These are phyloP conservation scores for Fistulinella staudtii DNA, from an alignment of 1,284 basidiomycete species.

Conservation along the genomic window DNA sequence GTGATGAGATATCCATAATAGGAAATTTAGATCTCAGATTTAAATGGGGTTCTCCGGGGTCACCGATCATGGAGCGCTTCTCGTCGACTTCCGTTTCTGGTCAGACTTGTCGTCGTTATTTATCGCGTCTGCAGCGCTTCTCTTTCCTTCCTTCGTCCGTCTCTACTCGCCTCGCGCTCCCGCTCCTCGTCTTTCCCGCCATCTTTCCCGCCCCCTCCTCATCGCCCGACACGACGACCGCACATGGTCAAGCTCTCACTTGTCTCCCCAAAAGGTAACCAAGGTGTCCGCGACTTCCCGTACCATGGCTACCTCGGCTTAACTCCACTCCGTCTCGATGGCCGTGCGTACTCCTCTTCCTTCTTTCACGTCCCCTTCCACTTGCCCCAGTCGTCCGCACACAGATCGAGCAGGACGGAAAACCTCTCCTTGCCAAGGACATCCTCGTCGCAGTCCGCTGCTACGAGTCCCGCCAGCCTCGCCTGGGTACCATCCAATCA, in stretches of 20 bases:
- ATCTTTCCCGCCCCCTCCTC: slow-evolving; percentile 28
- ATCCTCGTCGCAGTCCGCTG: slow-evolving; percentile 69
- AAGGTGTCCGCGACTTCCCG: slow-evolving; percentile 69
- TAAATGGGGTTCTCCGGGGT: slow-evolving; percentile 20
- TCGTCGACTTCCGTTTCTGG: slow-evolving; percentile 32
- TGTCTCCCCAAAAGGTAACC: slow-evolving; percentile 60
- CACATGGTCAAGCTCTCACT: slow-evolving; percentile 63
- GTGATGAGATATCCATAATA: slow-evolving; percentile 16
- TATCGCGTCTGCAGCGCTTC: slow-evolving; percentile 29
- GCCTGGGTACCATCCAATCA: slow-evolving; percentile 51
- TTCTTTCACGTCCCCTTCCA: slow-evolving; percentile 4
- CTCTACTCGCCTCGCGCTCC: slow-evolving; percentile 24
- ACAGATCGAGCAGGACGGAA: slow-evolving; percentile 65
- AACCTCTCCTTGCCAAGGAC: slow-evolving; percentile 57
- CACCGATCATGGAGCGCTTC: slow-evolving; percentile 30
- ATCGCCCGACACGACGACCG: slow-evolving; percentile 28
- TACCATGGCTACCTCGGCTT: slow-evolving; percentile 74
- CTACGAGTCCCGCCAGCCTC: slow-evolving; percentile 68
- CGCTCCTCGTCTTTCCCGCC: slow-evolving; percentile 22
- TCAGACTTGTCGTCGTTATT: slow-evolving; percentile 30
- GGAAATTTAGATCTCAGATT: slow-evolving; percentile 27
- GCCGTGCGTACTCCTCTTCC: slow-evolving; percentile 45
- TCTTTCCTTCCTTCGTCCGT: slow-evolving; percentile 22
- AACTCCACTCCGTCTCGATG: slow-evolving; percentile 73
- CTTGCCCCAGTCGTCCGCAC: slow-evolving; percentile 56